Conservation (phyloP, 768 basidiomycete genomes). For the Russula compacta region DNA sequence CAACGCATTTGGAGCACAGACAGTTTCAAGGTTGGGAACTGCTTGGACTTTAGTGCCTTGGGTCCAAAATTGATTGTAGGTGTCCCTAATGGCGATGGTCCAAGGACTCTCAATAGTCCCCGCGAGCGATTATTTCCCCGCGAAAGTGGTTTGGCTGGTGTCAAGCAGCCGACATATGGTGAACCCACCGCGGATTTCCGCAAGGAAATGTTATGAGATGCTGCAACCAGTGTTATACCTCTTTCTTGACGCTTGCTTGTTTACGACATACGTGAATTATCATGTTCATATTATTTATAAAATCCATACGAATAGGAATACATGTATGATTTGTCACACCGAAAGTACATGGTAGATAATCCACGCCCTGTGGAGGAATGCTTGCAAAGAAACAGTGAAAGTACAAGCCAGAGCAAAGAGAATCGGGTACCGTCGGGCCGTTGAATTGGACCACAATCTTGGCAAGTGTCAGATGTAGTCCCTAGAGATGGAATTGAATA, state of each 20-base stretch:
- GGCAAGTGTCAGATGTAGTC: conserved; percentile 18
- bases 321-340: conserved; percentile 17
- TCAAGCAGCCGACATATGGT: background rate
- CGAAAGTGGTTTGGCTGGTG: background rate
- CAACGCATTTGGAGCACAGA: conserved; percentile 62
- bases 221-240: background rate
- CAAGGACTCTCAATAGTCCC: background rate
- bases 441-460: conserved; percentile 17
- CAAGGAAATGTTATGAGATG: conserved; percentile 1
- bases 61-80: conserved; percentile 45
- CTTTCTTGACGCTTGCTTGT: background rate
- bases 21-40: conserved; percentile 48
- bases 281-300: conserved; percentile 19
- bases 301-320: conserved; percentile 21
- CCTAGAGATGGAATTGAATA: conserved; percentile 19
- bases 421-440: conserved; percentile 12
- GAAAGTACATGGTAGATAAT: conserved; percentile 18
- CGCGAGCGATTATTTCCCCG: conserved; percentile 8
- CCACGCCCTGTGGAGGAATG: conserved; percentile 15
- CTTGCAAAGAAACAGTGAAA: conserved; percentile 12
- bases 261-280: conserved; percentile 1
- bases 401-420: conserved; percentile 14
- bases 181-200: background rate
- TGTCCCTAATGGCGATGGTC: conserved; percentile 21
- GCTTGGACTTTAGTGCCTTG: conserved; percentile 45